Percentiles rank a stretch among this genome's conserved stretches.
These are phyloP conservation scores for Heliocybe sulcata DNA, from an alignment of 1,284 basidiomycete species.

Conservation along the genomic window DNA sequence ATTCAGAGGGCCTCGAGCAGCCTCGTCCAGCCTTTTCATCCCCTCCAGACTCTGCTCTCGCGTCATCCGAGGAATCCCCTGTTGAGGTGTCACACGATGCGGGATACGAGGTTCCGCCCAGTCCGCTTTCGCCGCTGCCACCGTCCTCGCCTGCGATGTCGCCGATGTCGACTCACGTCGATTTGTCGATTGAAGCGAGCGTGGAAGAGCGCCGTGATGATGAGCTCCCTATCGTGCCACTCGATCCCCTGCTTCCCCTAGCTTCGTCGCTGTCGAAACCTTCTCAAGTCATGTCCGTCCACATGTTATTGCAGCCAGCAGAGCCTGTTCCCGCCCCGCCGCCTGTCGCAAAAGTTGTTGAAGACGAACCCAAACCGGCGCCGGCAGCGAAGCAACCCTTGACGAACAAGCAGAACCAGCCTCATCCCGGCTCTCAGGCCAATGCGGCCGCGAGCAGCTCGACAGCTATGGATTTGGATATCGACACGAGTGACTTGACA, in stretches of 20 bases:
- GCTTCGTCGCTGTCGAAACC: not conserved
- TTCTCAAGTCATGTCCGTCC: not conserved
- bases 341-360: not conserved
- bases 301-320: not conserved
- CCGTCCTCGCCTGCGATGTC: constrained; percentile 11
- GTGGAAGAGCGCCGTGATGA: not conserved
- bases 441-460: not conserved
- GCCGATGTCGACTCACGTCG: not conserved
- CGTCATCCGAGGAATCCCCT: not conserved
- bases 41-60: not conserved
- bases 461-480: not conserved
- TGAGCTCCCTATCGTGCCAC: not conserved
- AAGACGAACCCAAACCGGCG: not conserved
- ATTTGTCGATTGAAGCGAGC: not conserved
- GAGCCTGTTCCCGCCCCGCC: not conserved
- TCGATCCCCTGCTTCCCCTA: not conserved
- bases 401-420: not conserved
- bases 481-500: not conserved
- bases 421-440: not conserved
- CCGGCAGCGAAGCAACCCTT: not conserved
- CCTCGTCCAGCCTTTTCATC: not conserved
- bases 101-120: not conserved
- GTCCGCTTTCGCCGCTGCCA: constrained; percentile 10
- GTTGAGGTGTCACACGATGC: not conserved
- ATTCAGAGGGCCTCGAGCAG: not conserved